These are phyloP conservation scores for Ganoderma sp. DNA, from an alignment of 1,284 basidiomycete genomes.

Conservation along the genomic window DNA sequence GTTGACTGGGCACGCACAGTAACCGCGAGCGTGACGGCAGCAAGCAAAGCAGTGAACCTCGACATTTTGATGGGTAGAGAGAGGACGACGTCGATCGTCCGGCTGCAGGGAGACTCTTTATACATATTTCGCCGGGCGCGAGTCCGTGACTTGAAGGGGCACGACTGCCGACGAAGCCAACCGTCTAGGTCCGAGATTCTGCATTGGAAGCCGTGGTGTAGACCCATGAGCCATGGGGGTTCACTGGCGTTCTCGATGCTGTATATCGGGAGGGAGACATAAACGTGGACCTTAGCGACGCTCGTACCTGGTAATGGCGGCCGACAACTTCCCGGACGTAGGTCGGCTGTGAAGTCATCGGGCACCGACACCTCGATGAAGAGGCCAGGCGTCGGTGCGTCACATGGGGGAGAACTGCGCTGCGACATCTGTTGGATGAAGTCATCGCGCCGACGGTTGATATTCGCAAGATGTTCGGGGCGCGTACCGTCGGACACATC, in stretches of 20 bases:
- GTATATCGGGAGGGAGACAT: not conserved
- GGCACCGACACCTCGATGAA: not conserved
- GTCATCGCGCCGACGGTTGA: conserved; percentile 22
- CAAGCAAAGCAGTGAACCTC: conserved; percentile 21
- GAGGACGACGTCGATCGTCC: not conserved
- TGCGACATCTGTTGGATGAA: not conserved
- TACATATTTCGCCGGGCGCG: not conserved
- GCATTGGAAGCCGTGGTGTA: conserved; percentile 7
- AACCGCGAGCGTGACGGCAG: conserved; percentile 25
- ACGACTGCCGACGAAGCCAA: conserved; percentile 5
- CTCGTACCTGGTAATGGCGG: conserved; percentile 12
- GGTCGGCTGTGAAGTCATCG: not conserved
- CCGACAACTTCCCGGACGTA: conserved; percentile 20
- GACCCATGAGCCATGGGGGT: not conserved
- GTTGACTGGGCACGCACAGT: conserved; percentile 27
- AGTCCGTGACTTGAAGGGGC: conserved; percentile 6
- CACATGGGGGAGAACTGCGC: conserved; percentile 5
- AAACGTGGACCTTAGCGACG: not conserved
- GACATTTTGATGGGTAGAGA: conserved; percentile 17
- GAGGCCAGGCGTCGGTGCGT: not conserved
- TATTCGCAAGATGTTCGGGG: conserved; percentile 32
- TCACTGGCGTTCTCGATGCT: not conserved
- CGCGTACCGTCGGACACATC: conserved; percentile 2
- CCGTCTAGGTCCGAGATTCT: conserved; percentile 22
- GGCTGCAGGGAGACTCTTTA: conserved; percentile 12